Evolutionary conservation across 2,329 filamentous ascomycete genomes (phyloP).

Genomic region (Sphaerulina populicola): DNA sequence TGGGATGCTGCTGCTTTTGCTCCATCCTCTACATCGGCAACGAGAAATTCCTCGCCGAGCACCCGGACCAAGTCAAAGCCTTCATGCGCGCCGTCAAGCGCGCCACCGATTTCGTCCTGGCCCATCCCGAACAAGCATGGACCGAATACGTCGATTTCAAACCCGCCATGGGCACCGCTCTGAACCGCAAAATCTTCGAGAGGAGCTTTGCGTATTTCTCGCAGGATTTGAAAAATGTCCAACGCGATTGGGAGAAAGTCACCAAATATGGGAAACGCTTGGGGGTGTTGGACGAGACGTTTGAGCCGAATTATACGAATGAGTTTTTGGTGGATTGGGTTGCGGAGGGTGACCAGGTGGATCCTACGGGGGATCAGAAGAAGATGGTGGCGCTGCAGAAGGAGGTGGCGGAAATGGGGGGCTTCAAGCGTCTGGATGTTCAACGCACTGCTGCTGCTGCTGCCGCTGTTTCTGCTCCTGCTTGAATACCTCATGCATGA

Average conservation of each 20-base stretch:
- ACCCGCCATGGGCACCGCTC: conserved; percentile 56
- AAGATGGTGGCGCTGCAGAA: conserved; percentile 62
- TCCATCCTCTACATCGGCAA: conserved; percentile 74
- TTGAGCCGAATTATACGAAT: conserved; percentile 68
- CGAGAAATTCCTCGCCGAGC: conserved; percentile 57
- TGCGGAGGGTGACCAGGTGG: conserved; percentile 55
- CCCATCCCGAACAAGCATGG: conserved; percentile 55
- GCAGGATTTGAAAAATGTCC: conserved; percentile 64
- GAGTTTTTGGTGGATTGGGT: conserved; percentile 57
- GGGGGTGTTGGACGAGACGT: conserved; percentile 55
- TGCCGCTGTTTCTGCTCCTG: conserved; percentile 11
- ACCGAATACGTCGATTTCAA: conserved; percentile 64
- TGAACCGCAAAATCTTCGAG: conserved; percentile 74
- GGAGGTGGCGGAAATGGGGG: conserved; percentile 55
- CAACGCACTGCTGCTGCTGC: conserved; percentile 11
- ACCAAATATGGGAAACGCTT: conserved; percentile 68
- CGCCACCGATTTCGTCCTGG: conserved; percentile 64
- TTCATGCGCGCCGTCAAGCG: conserved; percentile 68
- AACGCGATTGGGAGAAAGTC: conserved; percentile 68
- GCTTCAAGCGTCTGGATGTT: conserved; percentile 49
- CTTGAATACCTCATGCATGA: not conserved
- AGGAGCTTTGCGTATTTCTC: conserved; percentile 70
- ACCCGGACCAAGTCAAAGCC: conserved; percentile 56
- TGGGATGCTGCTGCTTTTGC: conserved; percentile 80
- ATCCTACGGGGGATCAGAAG: conserved; percentile 67